Base-by-base conservation (phyloP, 2,329 filamentous ascomycete genomes). In the Plectosphaerella sp. region DNA sequence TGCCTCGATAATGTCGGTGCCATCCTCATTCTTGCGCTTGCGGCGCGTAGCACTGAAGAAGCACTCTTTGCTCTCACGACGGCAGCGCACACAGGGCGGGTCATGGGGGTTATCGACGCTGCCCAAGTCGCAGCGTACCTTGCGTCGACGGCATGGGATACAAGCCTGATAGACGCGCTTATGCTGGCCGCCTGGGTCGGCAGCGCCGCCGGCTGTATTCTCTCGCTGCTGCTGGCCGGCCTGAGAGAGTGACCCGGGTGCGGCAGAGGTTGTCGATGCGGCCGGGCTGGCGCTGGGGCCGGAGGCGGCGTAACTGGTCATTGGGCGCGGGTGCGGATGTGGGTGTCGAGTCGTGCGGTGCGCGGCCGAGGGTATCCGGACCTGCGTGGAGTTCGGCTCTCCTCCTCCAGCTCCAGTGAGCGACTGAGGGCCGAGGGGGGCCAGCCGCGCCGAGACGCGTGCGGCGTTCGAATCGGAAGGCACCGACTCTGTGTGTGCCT, bases 61-160 rank as follows among this genome's bases (percentile, higher is more conserved):
- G 76, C 94, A 99, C 63, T 96, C 88, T 70, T 97, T 97, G 74
- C 87, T 91, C 76, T 99, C 94, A 60, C 94, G 86, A 50, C 91
- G 87, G 68, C 94, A 99, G 65, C 94, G 86, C 54, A 93, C 89
- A 69, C 94, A 99, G 3, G 94, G 94, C 51, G 93, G 93, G 62
- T 96, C 91, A 70, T 92, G 86, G 22, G 94, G 94, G 62, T 94
- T 93, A 72, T 97, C 94, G 66, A 97, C 93, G 63, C 86, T 88
- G 52, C 82, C 82, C 7, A 86, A 71, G 58, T 84, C 81, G 67
- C 80, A 84, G 54, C 82, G 76, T 24, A 86, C 80, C 65, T 85
- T 85, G 58, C 80, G 76, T 4, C 80, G 76, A 16, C 81, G 79
- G 57, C 81, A 84, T 7, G 81, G 81, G 48, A 84, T 84, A 63